Evolutionary conservation across 75 land plant genomes (phyloP), one percentile per base, ranked within the genome.

Genomic region (Pinus tabuliformis): DNA sequence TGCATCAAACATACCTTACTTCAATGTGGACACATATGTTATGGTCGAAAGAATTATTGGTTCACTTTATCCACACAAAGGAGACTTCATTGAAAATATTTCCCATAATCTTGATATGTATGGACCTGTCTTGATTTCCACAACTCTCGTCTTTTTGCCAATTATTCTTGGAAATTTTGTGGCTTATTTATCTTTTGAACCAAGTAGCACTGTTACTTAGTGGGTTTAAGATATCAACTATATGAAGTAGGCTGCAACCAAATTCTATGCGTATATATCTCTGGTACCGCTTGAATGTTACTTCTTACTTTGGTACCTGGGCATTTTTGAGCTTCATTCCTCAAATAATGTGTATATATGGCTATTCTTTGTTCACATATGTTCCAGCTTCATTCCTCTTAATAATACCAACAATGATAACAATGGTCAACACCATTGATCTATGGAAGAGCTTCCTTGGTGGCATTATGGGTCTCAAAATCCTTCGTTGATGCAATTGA

Each of bases 181-280:
- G 20, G 81, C 90, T n/a, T 91, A 91, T 70, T 75, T 91, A 18
- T 84, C 83, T 75, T 28, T 84, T 8, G 86, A 81, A 74, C 70
- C 26, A 36, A 82, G 64, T 54, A 83, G 77, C 68, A 62, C 73
- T 56, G 80, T 61, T 71, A 73, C 79, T 9, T n/a, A 80, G 17
- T 91, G 93, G 93, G 85, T 59, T 65, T 91, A 88, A 79, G 83
- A 91, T 76, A 90, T 91, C 58, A 83, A 77, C 75, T 89, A 89
- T 77, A 26, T 91, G 16, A 88, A 82, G 37, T 45, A 78, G 85
- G 93, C 93, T 49, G 87, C 87, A 26, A 54, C 78, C 33, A 62
- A 70, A 20, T 73, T 88, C 39, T 89, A 89, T 79, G 87, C 87
- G n/a, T 91, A 89, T 74, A 74, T 82, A 26, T 12, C 81, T 30